These are phyloP conservation scores for Solanum chmielewskii DNA, from an alignment of 257 asterid genomes.

Conservation along the genomic window DNA sequence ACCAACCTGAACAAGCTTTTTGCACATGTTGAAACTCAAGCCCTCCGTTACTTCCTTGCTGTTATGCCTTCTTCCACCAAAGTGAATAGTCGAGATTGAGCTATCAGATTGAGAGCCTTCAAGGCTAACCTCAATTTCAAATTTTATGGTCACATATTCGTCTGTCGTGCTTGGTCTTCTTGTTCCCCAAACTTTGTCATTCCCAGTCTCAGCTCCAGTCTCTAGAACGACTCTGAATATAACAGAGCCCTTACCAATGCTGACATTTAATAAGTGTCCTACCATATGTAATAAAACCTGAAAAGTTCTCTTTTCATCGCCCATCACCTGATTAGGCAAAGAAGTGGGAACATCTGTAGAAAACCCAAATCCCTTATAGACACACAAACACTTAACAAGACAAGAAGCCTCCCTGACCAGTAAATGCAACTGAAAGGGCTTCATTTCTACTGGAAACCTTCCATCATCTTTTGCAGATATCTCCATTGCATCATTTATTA, in stretches of 20 bases:
- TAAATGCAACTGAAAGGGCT: constrained; percentile 24
- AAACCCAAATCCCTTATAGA: constrained; percentile 22
- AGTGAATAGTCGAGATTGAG: constrained; percentile 11
- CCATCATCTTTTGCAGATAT: constrained; percentile 40
- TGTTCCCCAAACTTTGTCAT: constrained; percentile 16
- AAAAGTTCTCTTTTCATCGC: constrained; percentile 34
- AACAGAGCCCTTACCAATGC: constrained; percentile 20
- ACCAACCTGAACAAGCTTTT: constrained; percentile 45
- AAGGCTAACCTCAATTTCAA: constrained; percentile 26
- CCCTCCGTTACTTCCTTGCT: constrained; percentile 27
- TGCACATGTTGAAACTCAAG: constrained; percentile 41
- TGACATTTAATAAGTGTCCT: constrained; percentile 30
- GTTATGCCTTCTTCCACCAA: constrained; percentile 20
- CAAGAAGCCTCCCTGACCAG: constrained; percentile 31
- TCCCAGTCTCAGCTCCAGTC: constrained; percentile 12
- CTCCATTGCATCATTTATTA: constrained; percentile 33
- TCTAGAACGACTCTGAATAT: constrained; percentile 24
- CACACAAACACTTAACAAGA: constrained; percentile 27
- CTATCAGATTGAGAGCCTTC: constrained; percentile 20
- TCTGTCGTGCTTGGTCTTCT: constrained; percentile 18
- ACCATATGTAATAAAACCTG: constrained; percentile 38
- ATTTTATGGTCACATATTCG: constrained; percentile 18
- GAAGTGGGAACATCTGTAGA: constrained; percentile 19
- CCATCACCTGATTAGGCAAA: constrained; percentile 33
- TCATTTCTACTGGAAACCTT: constrained; percentile 24